Evolutionary conservation across 352 stramenopile species (phyloP), one percentile per base, ranked within the genome.

Genomic region (Phytophthora pinifolia): DNA sequence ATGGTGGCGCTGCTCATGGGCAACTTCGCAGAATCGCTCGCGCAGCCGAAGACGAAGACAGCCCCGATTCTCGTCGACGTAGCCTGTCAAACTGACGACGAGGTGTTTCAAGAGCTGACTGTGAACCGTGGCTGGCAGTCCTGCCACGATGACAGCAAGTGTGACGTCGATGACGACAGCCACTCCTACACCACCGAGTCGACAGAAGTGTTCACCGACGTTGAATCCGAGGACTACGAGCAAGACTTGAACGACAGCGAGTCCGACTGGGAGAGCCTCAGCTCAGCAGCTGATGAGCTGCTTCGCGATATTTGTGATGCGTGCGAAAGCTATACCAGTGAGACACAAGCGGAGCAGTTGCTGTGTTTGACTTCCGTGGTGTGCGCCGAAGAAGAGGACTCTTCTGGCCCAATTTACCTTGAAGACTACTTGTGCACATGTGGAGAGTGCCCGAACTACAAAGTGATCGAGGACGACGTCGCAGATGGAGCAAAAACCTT

Each of bases 371-470:
- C 57, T 38, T 29, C 60, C 12, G 46, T 50, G 6, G 32, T 66
- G 22, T 60, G 35, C 17, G 12, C n/a, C 5, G 33, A 56, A 18
- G 31, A 31, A 6, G 14, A 52, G 12, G 20, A 46, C 47, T 30
- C 18, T 13, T 30, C 18, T 13, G 58, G 45, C 36, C 17, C 58
- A 10, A 55, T 84, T 10, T 72, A 72, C 18, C 59, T 87, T 22
- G 65, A 83, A 46, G 77, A 86, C 50, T 92, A 86, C 58, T 50
- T 92, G 13, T 89, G 79, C 37, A 47, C 42, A 1, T 92, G 82
- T 35, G 73, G 76, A 17, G 67, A 86, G 31, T 92, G 82, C 39
- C 82, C 76, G 9, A 63, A 75, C 45, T 83, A 84, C 68, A 58
- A 76, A 18, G 30, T 39, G 27, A 89, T 92, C 41, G 70, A 49